These are phyloP conservation scores for Calocybe indica DNA, from an alignment of 768 basidiomycete genomes.

Conservation along the genomic window DNA sequence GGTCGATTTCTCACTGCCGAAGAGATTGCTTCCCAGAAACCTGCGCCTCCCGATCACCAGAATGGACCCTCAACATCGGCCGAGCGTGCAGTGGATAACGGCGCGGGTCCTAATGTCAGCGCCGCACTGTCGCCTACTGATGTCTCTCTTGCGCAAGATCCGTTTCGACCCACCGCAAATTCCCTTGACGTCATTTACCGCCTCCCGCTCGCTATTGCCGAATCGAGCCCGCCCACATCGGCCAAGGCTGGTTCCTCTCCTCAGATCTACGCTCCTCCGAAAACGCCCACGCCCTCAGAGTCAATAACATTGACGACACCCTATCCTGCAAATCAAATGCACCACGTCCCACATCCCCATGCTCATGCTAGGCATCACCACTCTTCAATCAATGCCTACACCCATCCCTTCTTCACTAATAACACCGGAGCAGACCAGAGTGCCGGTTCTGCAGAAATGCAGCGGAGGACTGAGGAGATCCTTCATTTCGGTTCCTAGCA, in stretches of 20 bases:
- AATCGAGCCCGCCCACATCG: conserved; percentile 12
- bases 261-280: conserved; percentile 11
- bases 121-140: conserved; percentile 14
- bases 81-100: conserved; percentile 19
- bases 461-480: conserved; percentile 39
- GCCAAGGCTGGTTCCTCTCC: conserved; percentile 13
- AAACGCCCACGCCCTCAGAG: conserved; percentile 20
- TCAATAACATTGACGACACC: conserved; percentile 51
- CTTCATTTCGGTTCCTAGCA: conserved; percentile 35
- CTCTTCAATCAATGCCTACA: conserved; percentile 36
- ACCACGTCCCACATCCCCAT: conserved; percentile 77
- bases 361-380: conserved; percentile 73
- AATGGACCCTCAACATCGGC: conserved; percentile 23
- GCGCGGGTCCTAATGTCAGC: conserved; percentile 39
- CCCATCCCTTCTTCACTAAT: conserved; percentile 29
- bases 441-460: conserved; percentile 28
- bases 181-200: conserved; percentile 14
- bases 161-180: conserved; percentile 19
- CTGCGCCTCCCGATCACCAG: conserved; percentile 23
- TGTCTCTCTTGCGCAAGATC: conserved; percentile 16
- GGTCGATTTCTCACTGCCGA: conserved; percentile 97
- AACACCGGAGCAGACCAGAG: conserved; percentile 22
- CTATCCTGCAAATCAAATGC: conserved; percentile 59
- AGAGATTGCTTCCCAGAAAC: conserved; percentile 83
- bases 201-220: conserved; percentile 9